Conservation (phyloP, 2,329 filamentous ascomycete species). For the Exophiala oligosperma region DNA sequence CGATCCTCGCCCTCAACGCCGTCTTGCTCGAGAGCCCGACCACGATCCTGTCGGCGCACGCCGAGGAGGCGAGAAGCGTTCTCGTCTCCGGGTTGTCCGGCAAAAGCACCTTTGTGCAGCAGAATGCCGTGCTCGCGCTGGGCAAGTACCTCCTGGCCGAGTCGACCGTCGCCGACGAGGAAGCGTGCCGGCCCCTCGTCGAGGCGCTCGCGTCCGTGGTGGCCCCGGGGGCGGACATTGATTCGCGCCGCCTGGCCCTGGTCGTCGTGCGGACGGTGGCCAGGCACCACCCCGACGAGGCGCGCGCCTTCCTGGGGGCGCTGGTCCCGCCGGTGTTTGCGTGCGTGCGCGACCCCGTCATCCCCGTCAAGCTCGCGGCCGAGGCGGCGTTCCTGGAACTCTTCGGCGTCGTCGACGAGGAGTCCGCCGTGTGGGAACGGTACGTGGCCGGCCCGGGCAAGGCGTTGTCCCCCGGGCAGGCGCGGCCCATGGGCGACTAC, state of each 20-base stretch:
- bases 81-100: conserved; percentile 77
- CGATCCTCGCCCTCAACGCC: conserved; percentile 83
- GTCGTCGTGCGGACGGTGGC: conserved; percentile 85
- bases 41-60: conserved; percentile 66
- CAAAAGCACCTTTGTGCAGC: conserved; percentile 75
- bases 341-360: conserved; percentile 84
- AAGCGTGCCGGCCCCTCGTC: conserved; percentile 76
- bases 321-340: conserved; percentile 85
- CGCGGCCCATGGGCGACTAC: conserved; percentile 90
- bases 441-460: conserved; percentile 70
- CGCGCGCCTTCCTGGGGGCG: conserved; percentile 68
- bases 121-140: conserved; percentile 27
- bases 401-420: conserved; percentile 86
- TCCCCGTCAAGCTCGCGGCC: conserved; percentile 91
- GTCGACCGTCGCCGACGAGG: conserved; percentile 54
- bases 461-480: conserved; percentile 53
- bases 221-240: conserved; percentile 72
- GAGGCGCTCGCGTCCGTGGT: conserved; percentile 74
- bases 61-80: conserved; percentile 72
- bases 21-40: conserved; percentile 78
- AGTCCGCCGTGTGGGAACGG: conserved; percentile 83
- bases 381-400: conserved; percentile 92
- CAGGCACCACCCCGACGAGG: conserved; percentile 74
- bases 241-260: conserved; percentile 81
- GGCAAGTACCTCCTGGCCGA: conserved; percentile 27